Evolutionary conservation across 2,329 filamentous ascomycete genomes (phyloP).

Genomic region (Fusarium decemcellulare): DNA sequence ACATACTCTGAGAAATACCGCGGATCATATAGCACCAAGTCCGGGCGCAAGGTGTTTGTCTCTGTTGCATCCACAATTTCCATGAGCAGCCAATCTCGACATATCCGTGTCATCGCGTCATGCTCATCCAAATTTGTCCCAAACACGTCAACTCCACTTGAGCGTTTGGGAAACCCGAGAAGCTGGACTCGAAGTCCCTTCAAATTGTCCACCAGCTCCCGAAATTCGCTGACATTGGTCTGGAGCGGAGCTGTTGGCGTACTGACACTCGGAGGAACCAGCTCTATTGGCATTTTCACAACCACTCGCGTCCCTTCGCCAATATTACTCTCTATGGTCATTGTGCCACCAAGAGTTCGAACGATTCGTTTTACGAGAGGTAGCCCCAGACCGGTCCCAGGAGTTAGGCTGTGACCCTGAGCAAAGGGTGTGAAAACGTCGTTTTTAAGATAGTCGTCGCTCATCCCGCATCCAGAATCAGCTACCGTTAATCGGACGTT

Average conservation of each 20-base stretch:
- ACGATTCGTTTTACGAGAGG: conserved; percentile 75
- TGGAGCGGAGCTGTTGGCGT: not conserved
- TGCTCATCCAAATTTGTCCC: conserved; percentile 7
- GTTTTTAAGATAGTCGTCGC: conserved; percentile 71
- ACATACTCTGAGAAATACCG: too few species aligned
- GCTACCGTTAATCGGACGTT: conserved; percentile 61
- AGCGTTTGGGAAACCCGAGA: not conserved
- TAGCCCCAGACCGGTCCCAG: conserved; percentile 75
- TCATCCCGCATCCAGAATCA: conserved; percentile 78
- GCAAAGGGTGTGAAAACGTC: conserved; percentile 74
- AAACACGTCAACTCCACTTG: too few species aligned
- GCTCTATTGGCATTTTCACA: conserved; percentile 50
- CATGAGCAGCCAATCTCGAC: conserved; percentile 31
- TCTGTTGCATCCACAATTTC: conserved; percentile 8
- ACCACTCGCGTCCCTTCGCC: conserved; percentile 54
- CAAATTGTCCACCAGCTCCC: conserved; percentile 47
- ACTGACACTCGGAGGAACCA: not conserved
- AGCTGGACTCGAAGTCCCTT: conserved; percentile 46
- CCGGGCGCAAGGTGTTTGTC: conserved; percentile 32
- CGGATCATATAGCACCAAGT: conserved; percentile 45
- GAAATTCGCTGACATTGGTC: conserved; percentile 44
- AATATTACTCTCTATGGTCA: conserved; percentile 66
- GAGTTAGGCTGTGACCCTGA: conserved; percentile 73
- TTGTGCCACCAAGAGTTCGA: conserved; percentile 69
- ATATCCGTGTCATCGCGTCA: conserved; percentile 14